phyloP scores from a whole-genome alignment of 495 filamentous ascomycete species.

The Pyronema omphalodes region DNA sequence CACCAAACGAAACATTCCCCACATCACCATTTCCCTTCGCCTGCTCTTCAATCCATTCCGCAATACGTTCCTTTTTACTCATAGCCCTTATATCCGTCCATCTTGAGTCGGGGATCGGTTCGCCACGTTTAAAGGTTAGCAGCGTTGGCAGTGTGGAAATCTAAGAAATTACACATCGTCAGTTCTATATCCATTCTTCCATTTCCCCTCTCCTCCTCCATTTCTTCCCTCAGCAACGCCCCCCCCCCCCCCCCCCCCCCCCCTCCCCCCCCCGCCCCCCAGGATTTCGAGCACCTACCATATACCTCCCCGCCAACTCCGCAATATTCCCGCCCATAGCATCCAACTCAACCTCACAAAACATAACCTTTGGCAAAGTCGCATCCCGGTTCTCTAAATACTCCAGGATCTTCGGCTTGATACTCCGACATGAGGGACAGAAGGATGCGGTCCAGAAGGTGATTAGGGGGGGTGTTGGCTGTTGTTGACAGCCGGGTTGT shows the following conservation, averaged over 20 bases:
- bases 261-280: too few species aligned
- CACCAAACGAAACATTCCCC: conserved; percentile 25
- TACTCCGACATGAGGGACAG: conserved; percentile 39
- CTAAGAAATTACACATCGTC: conserved; percentile 1
- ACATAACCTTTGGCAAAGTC: conserved; percentile 39
- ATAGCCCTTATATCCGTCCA: conserved; percentile 36
- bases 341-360: conserved; percentile 45
- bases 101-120: conserved; percentile 37
- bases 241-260: conserved; percentile 4
- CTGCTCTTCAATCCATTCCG: conserved; percentile 42
- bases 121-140: conserved; percentile 43
- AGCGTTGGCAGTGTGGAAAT: conserved; percentile 51
- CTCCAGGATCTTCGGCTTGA: conserved; percentile 35
- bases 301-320: conserved; percentile 36
- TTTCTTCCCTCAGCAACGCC: not conserved
- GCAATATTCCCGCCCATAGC: conserved; percentile 36
- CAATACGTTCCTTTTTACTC: conserved; percentile 35
- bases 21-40: conserved; percentile 30
- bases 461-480: conserved; percentile 40
- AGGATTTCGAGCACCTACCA: conserved; percentile 26
- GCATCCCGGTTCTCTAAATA: conserved; percentile 42
- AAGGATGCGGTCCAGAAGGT: conserved; percentile 54
- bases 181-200: not conserved
- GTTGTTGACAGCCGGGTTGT: conserved; percentile 41
- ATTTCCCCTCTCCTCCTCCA: conserved; percentile 1